Base-by-base conservation (phyloP, 1,284 basidiomycete species). In the Prillingera fragicola region DNA sequence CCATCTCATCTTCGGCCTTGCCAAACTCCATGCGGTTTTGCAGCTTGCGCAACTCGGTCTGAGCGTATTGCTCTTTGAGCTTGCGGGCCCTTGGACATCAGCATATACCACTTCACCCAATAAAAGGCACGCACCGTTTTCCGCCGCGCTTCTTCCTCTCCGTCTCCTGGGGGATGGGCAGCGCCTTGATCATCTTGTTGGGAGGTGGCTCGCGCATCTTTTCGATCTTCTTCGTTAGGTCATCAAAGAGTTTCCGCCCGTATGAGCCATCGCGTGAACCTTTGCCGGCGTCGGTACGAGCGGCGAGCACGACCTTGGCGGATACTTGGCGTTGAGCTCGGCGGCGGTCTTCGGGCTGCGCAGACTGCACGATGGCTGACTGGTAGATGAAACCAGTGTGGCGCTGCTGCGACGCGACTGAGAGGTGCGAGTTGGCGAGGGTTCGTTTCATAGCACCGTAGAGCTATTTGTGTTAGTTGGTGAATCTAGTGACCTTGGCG, bases 341-440 rank as follows among this genome's bases (percentile, higher is more conserved):
- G 51, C 90, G 76, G 46, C 89, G 82, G 62, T 94, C 92, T 54
- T 97, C 92, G n/a, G 84, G 78, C 8, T 89, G 87, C 1, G 88
- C 87, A 48, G 81, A 78, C 45, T 85, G 80, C 3, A 98, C 85
- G 13, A 97, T 73, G 3, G 87, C 84, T 9, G 85, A 88, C 63
- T 98, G 94, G 73, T 85, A 95, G 52, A 98, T 83, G 74, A 97
- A 99, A 14, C 95, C 95, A 0, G 89, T 92, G 63, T 95, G 94
- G n/a, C 88, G 81, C 41, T 83, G 80, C 62, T 91, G 87, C 1
- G 83, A 84, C 1, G 67, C 69, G 2, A 66, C 63, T 3, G 23
- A 75, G 76, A 10, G 81, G 75, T 45, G 92, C 85, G 68, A 91
- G 84, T 86, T 84, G 0, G 87, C 78, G 18, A 89, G 52, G 5